Evolutionary conservation across 768 basidiomycete genomes (phyloP).

Genomic region (Collybiopsis luxurians): DNA sequence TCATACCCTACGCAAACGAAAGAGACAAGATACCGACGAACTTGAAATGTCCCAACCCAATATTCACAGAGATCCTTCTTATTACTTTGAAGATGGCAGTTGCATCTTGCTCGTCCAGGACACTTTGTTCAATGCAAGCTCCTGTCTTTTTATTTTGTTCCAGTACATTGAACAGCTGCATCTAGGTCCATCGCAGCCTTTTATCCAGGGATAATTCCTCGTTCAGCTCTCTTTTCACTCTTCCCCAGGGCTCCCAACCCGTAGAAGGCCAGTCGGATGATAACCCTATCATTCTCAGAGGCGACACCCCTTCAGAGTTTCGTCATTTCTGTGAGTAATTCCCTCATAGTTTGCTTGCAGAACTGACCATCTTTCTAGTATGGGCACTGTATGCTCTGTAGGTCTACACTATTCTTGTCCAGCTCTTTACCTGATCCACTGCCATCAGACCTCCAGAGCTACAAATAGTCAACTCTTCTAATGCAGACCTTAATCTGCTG

Average conservation of each 20-base stretch:
- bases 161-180: too few species aligned
- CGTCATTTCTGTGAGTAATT: slow-evolving; percentile 45
- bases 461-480: slow-evolving; percentile 40
- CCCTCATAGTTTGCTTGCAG: too few species aligned
- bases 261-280: slow-evolving; percentile 63
- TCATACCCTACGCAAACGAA: neutral
- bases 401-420: slow-evolving; percentile 20
- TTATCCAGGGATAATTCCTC: slow-evolving; percentile 62
- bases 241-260: slow-evolving; percentile 53
- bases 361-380: slow-evolving; percentile 20
- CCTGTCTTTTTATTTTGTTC: too few species aligned
- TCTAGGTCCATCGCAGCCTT: slow-evolving; percentile 60
- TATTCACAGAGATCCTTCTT: slow-evolving; percentile 53
- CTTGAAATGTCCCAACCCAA: neutral
- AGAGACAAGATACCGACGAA: slow-evolving; percentile 5
- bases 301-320: slow-evolving; percentile 66
- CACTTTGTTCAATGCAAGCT: slow-evolving; percentile 68
- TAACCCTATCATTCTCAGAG: slow-evolving; percentile 59
- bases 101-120: slow-evolving; percentile 62
- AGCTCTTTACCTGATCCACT: slow-evolving; percentile 8
- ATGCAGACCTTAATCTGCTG: slow-evolving; percentile 50
- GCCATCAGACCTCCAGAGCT: slow-evolving; percentile 60
- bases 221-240: slow-evolving; percentile 63
- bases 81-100: slow-evolving; percentile 68
- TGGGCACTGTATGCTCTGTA: slow-evolving; percentile 78